Conservation (phyloP, 257 asterid species). For the Salvia splendens region DNA sequence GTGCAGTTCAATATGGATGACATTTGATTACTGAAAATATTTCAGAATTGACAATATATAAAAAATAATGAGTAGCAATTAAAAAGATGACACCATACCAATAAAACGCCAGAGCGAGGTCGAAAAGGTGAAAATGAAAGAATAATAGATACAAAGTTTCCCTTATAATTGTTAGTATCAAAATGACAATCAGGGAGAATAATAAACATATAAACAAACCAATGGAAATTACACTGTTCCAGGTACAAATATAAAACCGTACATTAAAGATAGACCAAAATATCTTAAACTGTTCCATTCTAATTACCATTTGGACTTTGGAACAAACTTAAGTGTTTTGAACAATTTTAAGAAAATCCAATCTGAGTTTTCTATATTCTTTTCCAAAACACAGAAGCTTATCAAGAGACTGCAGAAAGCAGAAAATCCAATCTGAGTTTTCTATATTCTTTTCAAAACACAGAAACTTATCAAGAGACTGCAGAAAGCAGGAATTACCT, state of each 20-base stretch:
- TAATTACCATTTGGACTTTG: not conserved
- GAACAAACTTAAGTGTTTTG: not conserved
- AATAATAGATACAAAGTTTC: constrained; percentile 1
- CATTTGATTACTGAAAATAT: not conserved
- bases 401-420: constrained; percentile 28
- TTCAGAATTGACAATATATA: constrained; percentile 23
- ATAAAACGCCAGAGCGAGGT: constrained; percentile 12
- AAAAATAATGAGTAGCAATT: not conserved
- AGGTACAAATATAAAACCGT: not conserved
- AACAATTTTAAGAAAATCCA: not conserved
- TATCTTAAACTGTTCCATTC: not conserved
- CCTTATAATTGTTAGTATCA: not conserved
- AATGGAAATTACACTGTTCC: not conserved
- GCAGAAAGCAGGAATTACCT: constrained; percentile 49
- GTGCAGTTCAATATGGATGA: constrained; percentile 9
- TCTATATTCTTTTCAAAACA: not conserved
- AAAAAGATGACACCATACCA: constrained; percentile 1
- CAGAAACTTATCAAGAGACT: constrained; percentile 17
- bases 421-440: not conserved
- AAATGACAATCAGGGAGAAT: not conserved
- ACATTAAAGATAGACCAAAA: not conserved
- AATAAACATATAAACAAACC: constrained; percentile 4
- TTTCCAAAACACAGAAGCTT: not conserved
- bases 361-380: not conserved
- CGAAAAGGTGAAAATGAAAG: not conserved